Conservation (phyloP, 208 protist genomes). For the Acanthamoeba lugdunensis region DNA sequence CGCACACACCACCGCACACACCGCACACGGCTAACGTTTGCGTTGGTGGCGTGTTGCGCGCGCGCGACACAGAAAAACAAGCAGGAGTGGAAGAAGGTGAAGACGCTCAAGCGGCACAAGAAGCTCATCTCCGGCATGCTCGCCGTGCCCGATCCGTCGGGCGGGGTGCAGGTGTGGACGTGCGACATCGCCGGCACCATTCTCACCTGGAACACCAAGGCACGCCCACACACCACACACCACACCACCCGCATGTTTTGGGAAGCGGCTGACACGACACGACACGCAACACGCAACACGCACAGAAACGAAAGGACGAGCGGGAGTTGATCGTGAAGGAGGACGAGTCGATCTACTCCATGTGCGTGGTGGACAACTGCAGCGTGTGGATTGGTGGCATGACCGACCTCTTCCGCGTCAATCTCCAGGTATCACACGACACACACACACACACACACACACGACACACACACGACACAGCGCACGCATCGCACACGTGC, state of each 20-base stretch:
- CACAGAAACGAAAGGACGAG: slow-evolving; percentile 53
- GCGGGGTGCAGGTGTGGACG: slow-evolving; percentile 28
- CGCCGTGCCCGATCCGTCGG: not conserved
- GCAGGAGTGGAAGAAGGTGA: slow-evolving; percentile 46
- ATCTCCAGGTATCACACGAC: not conserved
- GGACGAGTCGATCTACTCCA: slow-evolving; percentile 59
- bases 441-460: no score
- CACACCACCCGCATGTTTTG: not conserved
- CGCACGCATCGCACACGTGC: not conserved
- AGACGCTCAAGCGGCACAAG: slow-evolving; percentile 57
- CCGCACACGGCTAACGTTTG: no score
- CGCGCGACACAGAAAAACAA: not conserved
- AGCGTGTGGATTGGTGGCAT: slow-evolving; percentile 50
- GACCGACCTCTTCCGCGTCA: slow-evolving; percentile 58
- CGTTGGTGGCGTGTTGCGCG: not conserved
- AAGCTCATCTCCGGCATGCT: slow-evolving; percentile 31
- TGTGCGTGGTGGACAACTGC: slow-evolving; percentile 42
- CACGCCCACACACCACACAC: not conserved
- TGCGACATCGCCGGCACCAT: slow-evolving; percentile 22
- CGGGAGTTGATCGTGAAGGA: not conserved
- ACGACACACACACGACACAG: not conserved
- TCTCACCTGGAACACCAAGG: slow-evolving; percentile 49
- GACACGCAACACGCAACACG: not conserved
- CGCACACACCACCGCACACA: not conserved
- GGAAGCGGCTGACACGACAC: not conserved